Evolutionary conservation across 177 flowering plant genomes (phyloP), one percentile per base, ranked within the genome.

Genomic region (Vitis hybrid): DNA sequence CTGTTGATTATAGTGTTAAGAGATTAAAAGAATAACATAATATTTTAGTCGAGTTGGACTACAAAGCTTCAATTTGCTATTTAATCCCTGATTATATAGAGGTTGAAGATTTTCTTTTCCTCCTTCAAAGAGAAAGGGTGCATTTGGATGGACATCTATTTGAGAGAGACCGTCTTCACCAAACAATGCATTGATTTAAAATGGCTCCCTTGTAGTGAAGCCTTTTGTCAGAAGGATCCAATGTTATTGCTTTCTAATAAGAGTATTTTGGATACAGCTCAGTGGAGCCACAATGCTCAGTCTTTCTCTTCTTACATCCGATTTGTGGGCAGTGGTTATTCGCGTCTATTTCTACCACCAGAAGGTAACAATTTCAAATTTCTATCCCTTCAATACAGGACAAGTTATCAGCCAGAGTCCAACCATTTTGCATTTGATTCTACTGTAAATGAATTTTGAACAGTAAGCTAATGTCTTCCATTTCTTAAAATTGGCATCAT

Each of bases 321-420:
- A 92, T 70, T 82, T 92, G 88, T 92, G 97, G 97, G 97, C 86
- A 49, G 90, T 90, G 12, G 60, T 87, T 26, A 64, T 90, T 61
- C 86, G 91, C 61, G 77, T 89, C 51, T 86, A 83, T 72, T 60
- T 90, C 79, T 92, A 92, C 76, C 87, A 76, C 29, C 92, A 89
- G 64, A 18, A 84, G 93, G 97, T 90, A 82, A 82, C 55, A 13
- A 53, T 62, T 49, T 11, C 51, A 18, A 5, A 6, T 39, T 4
- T 60, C 9, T 3, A 2, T 6, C 7, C 13, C 26, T 22, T 11
- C 4, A 52, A 14, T 13, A 55, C 16, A 16, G 5, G 15, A 13
- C 5, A 39, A 19, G 18, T 51, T 15, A 13, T 15, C 19, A 22
- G n/a, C 13, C 4, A 19, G 19, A 49, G 2, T 29, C 26, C 13